These are phyloP conservation scores for Musa itinerans DNA, from an alignment of 176 grass and related monocot genomes.

Conservation along the genomic window DNA sequence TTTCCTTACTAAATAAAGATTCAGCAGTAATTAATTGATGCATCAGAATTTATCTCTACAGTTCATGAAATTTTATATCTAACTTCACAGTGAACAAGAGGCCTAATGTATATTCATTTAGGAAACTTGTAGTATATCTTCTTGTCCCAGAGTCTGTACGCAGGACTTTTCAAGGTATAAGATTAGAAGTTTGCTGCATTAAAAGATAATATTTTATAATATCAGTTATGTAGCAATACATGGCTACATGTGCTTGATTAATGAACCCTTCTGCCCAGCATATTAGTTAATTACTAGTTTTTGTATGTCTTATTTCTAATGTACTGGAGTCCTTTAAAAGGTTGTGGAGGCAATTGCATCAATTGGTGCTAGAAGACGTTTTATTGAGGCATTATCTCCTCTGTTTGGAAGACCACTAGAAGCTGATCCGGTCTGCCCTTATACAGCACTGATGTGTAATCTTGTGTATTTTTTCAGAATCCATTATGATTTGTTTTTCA, in stretches of 20 bases:
- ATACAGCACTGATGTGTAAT: conserved; percentile 7
- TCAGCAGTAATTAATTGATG: background rate
- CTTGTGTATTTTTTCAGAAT: conserved; percentile 8
- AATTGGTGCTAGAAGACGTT: conserved; percentile 85
- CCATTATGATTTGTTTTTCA: conserved; percentile 9
- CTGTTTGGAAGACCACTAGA: conserved; percentile 80
- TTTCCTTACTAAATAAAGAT: background rate
- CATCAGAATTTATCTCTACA: conserved; percentile 2
- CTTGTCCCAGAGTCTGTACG: conserved; percentile 6
- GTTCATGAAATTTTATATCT: background rate
- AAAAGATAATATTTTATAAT: background rate
- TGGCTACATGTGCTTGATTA: background rate
- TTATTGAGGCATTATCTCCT: conserved; percentile 79
- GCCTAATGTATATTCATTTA: background rate
- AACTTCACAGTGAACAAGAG: background rate
- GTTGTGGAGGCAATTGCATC: conserved; percentile 77
- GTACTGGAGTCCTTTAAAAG: conserved; percentile 35
- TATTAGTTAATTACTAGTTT: background rate
- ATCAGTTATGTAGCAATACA: background rate
- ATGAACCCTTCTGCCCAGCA: background rate
- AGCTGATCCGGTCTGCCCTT: conserved; percentile 63
- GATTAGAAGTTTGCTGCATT: background rate
- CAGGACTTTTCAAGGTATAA: background rate
- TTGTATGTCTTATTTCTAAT: background rate
- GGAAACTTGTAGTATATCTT: background rate